Base-by-base conservation (phyloP, 1,284 basidiomycete genomes). In the Heterobasidion occidentale region DNA sequence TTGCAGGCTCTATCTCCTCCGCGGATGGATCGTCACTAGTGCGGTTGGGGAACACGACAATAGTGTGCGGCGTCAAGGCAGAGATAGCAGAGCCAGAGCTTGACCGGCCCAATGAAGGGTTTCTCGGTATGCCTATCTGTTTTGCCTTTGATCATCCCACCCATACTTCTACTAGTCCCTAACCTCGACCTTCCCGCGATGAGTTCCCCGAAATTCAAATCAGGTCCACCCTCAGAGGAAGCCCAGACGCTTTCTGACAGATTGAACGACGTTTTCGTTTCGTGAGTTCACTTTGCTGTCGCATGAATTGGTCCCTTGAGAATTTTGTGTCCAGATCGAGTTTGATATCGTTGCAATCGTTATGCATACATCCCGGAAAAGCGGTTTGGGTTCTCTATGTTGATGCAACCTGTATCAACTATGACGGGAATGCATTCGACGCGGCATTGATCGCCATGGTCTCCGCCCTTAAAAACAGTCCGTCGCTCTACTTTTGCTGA, bases 351-450 rank as follows among this genome's bases (percentile, higher is more conserved):
- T 77, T 86, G 1, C 69, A 77, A 0, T 82, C 85, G 0, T 79
- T 99, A 1, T 88, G 87, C 65, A 97, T 99, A 54, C 77, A 88
- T 17, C 80, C 83, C 0, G 86, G 84, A 3, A 90, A 88, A 68
- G 79, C 92, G 0, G 94, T 79, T 0, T 99, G 94, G 94, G 87
- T 88, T 27, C 76, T 99, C 15, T 98, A 98, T 69, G 79, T 98
- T 61, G 96, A 99, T 62, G 84, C 93, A 35, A 91, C 89, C 5
- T 98, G 94, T 70, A 90, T 99, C 64, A 98, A 96, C 72, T 96
- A 94, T 65, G 95, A 99, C 68, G 96, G 96, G 9, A 98, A 98
- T 66, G 89, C 83, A 1, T 91, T 97, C 61, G 96, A 99, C 61
- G 93, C 95, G 0, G 81, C 92, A 0, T 76, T 98, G 2, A 69